Base-by-base conservation (phyloP, 495 filamentous ascomycete species). In the Pseudomonodictys pantanalensis region DNA sequence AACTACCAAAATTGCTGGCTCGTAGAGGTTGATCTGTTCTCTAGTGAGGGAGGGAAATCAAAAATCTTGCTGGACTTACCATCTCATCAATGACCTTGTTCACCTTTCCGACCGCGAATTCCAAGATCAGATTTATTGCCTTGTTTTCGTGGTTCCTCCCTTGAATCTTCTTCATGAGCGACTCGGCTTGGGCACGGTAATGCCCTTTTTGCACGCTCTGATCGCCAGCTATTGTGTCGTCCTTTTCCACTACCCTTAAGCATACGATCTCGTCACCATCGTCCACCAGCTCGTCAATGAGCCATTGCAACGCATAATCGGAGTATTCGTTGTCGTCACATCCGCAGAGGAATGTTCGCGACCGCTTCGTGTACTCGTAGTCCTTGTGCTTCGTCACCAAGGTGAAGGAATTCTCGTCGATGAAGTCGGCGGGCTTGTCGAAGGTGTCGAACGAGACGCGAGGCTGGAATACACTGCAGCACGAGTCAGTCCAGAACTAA, bases 251-350 rank as follows among this genome's bases (percentile, higher is more conserved):
- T 5, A 95, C 93, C 29, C 90, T 81, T 35, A 98, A 80, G 73
- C 93, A 98, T 30, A 98, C 86, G 50, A 98, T 89, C 73, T 97
- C 90, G 68, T 98, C 93, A 10, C 95, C 93, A 72, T 97, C 93
- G 66, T 97, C 92, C 20, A 97, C 92, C 61, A 97, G 77, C 69
- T 96, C 91, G 68, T 95, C 90, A 25, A 98, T 81, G 45, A 97
- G 80, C 91, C 92, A 98, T 69, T 95, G 85, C 11, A 98, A 78
- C 8, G 93, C 93, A 75, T 90, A 95, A 46, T 97, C 91, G 18
- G 92, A 96, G 74, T 97, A 97, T 55, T 90, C 85, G 66, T 97
- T 93, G 69, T 95, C 87, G 72, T 98, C 93, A 28, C 91, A 90
- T 1, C 93, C 93, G 51, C 91, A 92, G 65, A 97, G 83, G 70